Percentiles rank a stretch among this genome's conserved stretches.
Conservation (phyloP, 208 protist species). For the Spongospora subterranea region DNA sequence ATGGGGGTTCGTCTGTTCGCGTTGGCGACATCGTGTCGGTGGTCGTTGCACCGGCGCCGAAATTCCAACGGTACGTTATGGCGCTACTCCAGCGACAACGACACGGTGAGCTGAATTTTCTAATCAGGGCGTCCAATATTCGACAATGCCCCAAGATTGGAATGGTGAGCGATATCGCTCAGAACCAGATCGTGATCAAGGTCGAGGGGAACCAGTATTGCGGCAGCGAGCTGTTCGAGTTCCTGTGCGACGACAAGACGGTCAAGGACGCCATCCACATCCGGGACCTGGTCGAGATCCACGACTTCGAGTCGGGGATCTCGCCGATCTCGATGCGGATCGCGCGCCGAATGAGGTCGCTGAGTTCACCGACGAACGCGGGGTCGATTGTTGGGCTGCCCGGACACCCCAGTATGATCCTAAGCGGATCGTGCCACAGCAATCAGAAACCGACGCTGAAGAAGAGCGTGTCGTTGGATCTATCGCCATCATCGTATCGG, state of each 20-base stretch:
- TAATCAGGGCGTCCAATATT: too few relatives aligned
- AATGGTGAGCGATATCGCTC: background rate
- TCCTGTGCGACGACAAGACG: background rate
- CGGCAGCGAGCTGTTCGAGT: conserved; percentile 19
- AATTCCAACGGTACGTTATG: background rate
- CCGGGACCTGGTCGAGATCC: conserved; percentile 2
- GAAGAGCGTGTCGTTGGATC: conserved; percentile 8
- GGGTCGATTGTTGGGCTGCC: too few relatives aligned
- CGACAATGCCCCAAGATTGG: background rate
- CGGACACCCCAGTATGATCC: too few relatives aligned
- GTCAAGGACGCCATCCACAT: background rate
- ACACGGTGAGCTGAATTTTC: too few relatives aligned
- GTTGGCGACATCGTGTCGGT: conserved; percentile 37
- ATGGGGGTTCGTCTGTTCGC: background rate
- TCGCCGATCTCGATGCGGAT: conserved; percentile 25
- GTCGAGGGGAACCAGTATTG: background rate
- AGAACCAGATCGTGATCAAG: conserved; percentile 52
- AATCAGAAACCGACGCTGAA: conserved; percentile 8
- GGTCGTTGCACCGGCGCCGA: conserved; percentile 12
- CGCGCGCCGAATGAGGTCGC: too few relatives aligned
- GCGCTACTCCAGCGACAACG: too few relatives aligned
- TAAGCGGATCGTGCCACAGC: conserved; percentile 9
- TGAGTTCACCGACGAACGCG: too few relatives aligned
- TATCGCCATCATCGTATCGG: conserved; percentile 44
- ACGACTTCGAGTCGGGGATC: conserved; percentile 29